These are phyloP conservation scores for Fragilaria radians DNA, from an alignment of 108 stramenopile species.

Conservation along the genomic window DNA sequence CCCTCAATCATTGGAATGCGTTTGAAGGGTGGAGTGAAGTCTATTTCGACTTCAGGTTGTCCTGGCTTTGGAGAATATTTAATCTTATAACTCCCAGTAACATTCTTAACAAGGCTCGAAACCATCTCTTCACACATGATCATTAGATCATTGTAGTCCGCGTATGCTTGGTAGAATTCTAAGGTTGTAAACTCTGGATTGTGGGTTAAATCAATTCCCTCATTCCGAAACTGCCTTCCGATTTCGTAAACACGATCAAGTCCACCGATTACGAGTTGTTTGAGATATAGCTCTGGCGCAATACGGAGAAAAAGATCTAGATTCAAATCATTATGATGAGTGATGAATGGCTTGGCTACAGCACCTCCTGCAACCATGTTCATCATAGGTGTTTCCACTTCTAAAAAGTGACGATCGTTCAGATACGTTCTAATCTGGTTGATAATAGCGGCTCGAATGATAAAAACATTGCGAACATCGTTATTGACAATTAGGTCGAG, in stretches of 20 bases:
- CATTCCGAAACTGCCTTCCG: slow-evolving; percentile 98
- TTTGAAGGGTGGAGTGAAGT: slow-evolving; percentile 97
- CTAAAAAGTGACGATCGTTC: slow-evolving; percentile 92
- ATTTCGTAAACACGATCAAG: slow-evolving; percentile 99
- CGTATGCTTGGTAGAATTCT: slow-evolving; percentile 99
- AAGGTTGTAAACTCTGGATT: slow-evolving; percentile 99
- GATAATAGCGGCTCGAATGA: slow-evolving; percentile 86
- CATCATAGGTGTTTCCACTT: slow-evolving; percentile 99
- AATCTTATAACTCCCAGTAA: slow-evolving; percentile 94
- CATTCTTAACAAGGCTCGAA: slow-evolving; percentile 90
- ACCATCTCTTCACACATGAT: slow-evolving; percentile 96
- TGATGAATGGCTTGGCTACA: slow-evolving; percentile 96
- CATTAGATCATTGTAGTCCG: slow-evolving; percentile 99
- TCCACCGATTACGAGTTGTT: slow-evolving; percentile 96
- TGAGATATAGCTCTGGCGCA: slow-evolving; percentile 97
- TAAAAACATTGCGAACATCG: slow-evolving; percentile 83
- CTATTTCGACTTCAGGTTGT: slow-evolving; percentile 83
- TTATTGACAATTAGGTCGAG: slow-evolving; percentile 97
- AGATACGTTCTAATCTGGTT: slow-evolving; percentile 91
- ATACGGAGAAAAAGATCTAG: slow-evolving; percentile 94
- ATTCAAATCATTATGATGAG: slow-evolving; percentile 96
- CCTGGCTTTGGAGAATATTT: slow-evolving; percentile 93
- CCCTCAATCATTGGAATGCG: slow-evolving; percentile 96
- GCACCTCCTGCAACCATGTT: slow-evolving; percentile 99
- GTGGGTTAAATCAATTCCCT: slow-evolving; percentile 99